phyloP scores from a whole-genome alignment of 495 filamentous ascomycete species.

The Aspergillus saccharolyticus region DNA sequence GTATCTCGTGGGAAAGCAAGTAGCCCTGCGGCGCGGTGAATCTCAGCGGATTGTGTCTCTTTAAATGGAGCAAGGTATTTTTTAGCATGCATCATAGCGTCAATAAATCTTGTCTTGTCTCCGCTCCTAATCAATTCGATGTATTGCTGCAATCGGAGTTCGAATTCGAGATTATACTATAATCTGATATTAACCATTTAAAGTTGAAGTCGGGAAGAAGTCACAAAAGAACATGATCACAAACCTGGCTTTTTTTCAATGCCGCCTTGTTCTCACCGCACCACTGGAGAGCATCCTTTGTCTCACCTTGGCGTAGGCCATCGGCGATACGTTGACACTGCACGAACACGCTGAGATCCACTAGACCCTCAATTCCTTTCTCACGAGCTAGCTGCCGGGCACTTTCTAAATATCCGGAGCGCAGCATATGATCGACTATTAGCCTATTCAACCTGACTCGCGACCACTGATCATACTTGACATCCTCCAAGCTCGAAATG shows the following conservation, averaged over 20 bases:
- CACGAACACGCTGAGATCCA: conserved; percentile 85
- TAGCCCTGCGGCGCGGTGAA: conserved; percentile 70
- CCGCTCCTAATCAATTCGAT: conserved; percentile 78
- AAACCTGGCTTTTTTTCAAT: conserved; percentile 75
- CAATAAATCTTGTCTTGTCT: conserved; percentile 54
- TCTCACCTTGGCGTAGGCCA: conserved; percentile 63
- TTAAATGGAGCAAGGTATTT: conserved; percentile 68
- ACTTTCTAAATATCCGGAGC: conserved; percentile 75
- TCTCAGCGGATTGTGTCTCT: conserved; percentile 62
- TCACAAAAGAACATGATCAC: conserved; percentile 16
- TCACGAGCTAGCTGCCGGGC: conserved; percentile 68
- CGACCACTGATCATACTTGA: conserved; percentile 91
- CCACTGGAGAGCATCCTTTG: conserved; percentile 78
- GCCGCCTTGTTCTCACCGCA: conserved; percentile 87
- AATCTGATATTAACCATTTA: conserved; percentile 25
- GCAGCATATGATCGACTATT: conserved; percentile 82
- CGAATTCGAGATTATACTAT: conserved; percentile 85
- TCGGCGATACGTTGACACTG: conserved; percentile 71
- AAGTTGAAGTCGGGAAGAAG: background rate
- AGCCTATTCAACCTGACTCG: conserved; percentile 73
- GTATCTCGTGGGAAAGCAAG: conserved; percentile 68
- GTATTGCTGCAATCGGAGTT: conserved; percentile 91
- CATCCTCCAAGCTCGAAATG: conserved; percentile 80
- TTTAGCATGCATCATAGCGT: conserved; percentile 75
- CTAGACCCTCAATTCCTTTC: conserved; percentile 69